phyloP scores from a whole-genome alignment of 495 filamentous ascomycete genomes.

The Xylaria scruposa region DNA sequence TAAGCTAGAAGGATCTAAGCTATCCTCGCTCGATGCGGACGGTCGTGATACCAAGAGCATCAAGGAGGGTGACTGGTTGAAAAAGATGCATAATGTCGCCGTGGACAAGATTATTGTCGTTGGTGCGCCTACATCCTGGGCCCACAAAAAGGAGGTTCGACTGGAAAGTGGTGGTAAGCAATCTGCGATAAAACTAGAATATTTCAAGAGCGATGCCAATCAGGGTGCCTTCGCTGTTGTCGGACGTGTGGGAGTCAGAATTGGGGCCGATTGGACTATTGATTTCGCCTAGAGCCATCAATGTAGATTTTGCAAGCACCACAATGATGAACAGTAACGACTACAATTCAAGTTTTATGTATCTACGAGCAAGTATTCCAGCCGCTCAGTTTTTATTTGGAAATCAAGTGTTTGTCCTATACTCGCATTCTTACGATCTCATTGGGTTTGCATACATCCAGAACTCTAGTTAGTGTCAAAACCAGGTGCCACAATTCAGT shows the following conservation, averaged over 20 bases:
- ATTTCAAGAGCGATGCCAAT: constrained; percentile 60
- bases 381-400: neutral
- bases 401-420: neutral
- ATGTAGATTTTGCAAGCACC: neutral
- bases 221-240: constrained; percentile 83
- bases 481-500: too few species aligned
- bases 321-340: neutral
- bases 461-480: too few species aligned
- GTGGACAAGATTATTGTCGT: constrained; percentile 87
- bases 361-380: neutral
- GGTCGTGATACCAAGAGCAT: constrained; percentile 61
- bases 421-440: neutral
- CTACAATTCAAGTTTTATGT: neutral
- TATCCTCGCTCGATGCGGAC: constrained; percentile 58
- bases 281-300: constrained; percentile 44
- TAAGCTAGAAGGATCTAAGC: constrained; percentile 57
- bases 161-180: constrained; percentile 74
- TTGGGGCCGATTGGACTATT: constrained; percentile 85
- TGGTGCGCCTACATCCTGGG: constrained; percentile 76
- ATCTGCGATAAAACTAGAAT: constrained; percentile 64
- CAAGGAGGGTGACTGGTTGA: constrained; percentile 74
- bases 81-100: constrained; percentile 74
- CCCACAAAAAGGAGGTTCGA: constrained; percentile 67
- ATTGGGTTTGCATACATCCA: neutral
- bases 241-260: constrained; percentile 74